A percentile compares a stretch with the other conserved stretches of the same genome.
Conservation (phyloP, 805 yeast genomes). For the Suhomyces canberraensis region DNA sequence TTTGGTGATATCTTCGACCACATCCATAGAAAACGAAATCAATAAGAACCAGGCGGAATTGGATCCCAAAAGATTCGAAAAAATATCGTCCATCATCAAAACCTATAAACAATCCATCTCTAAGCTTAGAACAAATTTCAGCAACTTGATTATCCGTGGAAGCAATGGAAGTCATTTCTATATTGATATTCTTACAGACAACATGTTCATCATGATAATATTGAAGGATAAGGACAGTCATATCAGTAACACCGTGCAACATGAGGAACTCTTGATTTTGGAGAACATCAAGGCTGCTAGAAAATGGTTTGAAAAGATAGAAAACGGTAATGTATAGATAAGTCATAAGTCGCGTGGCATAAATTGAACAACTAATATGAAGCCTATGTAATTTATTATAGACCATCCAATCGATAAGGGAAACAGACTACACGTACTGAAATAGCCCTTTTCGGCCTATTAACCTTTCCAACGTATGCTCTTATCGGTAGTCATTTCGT, state of each 20-base stretch:
- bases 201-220: slow-evolving; percentile 60
- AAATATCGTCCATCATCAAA: slow-evolving; percentile 88
- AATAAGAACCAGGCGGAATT: slow-evolving; percentile 29
- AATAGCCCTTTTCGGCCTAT: too few relatives aligned
- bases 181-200: slow-evolving; percentile 56
- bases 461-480: too few relatives aligned
- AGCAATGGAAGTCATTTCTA: slow-evolving; percentile 42
- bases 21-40: slow-evolving; percentile 33
- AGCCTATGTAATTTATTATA: too few relatives aligned
- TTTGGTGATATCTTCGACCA: slow-evolving; percentile 66
- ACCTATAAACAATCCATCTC: slow-evolving; percentile 91
- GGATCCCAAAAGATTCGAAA: slow-evolving; percentile 92
- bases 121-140: slow-evolving; percentile 81
- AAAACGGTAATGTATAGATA: slow-evolving; percentile 14
- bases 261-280: slow-evolving; percentile 46
- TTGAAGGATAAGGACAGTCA: slow-evolving; percentile 39
- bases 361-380: too few relatives aligned
- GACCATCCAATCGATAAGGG: too few relatives aligned
- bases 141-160: slow-evolving; percentile 69
- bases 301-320: slow-evolving; percentile 49
- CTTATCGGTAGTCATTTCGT: too few relatives aligned
- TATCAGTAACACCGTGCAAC: slow-evolving; percentile 22
- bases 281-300: slow-evolving; percentile 59
- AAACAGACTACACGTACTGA: too few relatives aligned
- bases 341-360: too few relatives aligned